Evolutionary conservation across 2,329 filamentous ascomycete species (phyloP), one percentile per base, ranked within the genome.

Genomic region (Knoxdaviesia proteae): DNA sequence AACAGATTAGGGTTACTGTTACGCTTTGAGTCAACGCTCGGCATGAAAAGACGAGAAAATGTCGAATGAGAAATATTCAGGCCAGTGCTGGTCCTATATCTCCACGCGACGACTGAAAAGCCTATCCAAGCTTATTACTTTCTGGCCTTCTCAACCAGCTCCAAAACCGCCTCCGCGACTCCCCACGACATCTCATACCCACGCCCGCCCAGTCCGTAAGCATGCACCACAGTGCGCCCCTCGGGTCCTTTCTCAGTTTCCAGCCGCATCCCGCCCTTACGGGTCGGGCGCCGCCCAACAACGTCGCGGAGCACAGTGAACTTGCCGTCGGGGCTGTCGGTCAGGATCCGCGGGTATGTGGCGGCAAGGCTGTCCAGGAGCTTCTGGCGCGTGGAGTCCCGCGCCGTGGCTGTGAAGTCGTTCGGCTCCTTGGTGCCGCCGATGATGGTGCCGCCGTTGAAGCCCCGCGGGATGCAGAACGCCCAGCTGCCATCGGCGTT

Each of bases 351-450:
- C 6, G 58, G 56, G 41, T 60, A 58, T 6, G 58, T 63, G 31
- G 49, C 54, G 29, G 50, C 53, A 39, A 63, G 57, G 9, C 41
- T 45, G 35, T 47, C 53, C 4, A 79, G 60, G 9, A 80, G 54
- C 32, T 50, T 52, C 35, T 59, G 54, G 11, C 73, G 56, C 0
- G 67, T 64, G 39, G 64, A 63, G 1, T 48, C 45, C 0, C 62
- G 68, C 1, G 72, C 66, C 11, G 61, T 56, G 0, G 62, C 53
- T 39, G 68, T 61, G 68, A 69, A 75, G 52, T 77, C 61, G 44
- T 68, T 57, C 1, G 65, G 62, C 51, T 79, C 68, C 53, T 77
- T 79, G 7, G 74, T 80, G 0, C 76, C 76, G 5, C 76, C 77
- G 20, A 80, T 68, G 36, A 80, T 61, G 0, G 75, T 80, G 3